Base-by-base conservation (phyloP, 1,139 yeast species). In the Torulaspora pretoriensis region DNA sequence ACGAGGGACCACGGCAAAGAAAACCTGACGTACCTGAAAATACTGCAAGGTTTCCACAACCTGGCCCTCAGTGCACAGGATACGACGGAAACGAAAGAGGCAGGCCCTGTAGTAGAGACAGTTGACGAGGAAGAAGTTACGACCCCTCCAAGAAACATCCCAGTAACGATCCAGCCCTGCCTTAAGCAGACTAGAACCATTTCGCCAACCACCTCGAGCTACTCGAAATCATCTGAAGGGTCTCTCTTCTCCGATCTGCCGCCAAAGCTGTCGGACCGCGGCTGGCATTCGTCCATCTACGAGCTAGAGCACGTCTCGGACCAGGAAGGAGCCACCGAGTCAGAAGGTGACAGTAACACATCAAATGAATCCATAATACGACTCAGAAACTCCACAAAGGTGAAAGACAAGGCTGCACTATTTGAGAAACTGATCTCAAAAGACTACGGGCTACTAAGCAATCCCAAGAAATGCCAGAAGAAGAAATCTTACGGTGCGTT, bases 381-480 rank as follows among this genome's bases (percentile, higher is more conserved):
- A 28, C 41, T 61, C 27, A 59, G 63, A 47, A 51, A 53, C 26
- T 59, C 67, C 1, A 59, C 51, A 19, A 60, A 56, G 42, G 68
- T 63, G 8, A 58, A 52, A 32, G 66, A 63, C 36, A 63, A 63
- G 38, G 61, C 63, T 1, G 52, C 56, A 19, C 41, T 63, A 24
- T 63, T 61, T 44, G 68, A 63, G 42, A 60, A 52, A 40, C 45
- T 62, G 24, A 49, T 59, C 30, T 43, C 48, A 10, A 38, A 50
- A 28, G 48, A 43, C 23, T 37, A 34, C 30, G 40, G 36, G 24
- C 35, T 40, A 13, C 14, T 32, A 14, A 30, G 35, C 35, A 44
- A 19, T 31, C 44, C 36, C 35, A 35, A 44, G 34, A 43, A 50
- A 35, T 29, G 40, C 9, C 37, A 38, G 10, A 42, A 41, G 38